phyloP scores from a whole-genome alignment of 1,284 basidiomycete genomes.

The Amylostereum areolatum region DNA sequence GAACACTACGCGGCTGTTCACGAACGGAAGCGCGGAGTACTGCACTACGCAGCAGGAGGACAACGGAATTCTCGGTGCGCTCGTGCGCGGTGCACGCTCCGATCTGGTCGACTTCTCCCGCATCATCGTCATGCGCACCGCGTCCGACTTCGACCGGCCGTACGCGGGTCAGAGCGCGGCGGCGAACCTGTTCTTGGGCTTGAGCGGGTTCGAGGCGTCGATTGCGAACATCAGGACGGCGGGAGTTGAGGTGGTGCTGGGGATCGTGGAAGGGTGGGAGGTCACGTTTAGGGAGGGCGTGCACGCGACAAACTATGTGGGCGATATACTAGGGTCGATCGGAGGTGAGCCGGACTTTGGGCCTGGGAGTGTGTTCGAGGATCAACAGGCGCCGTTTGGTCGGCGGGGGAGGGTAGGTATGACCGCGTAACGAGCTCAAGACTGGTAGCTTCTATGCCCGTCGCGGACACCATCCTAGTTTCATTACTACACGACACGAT shows the following conservation, averaged over 20 bases:
- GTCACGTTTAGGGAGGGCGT: conserved; percentile 20
- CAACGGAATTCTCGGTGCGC: conserved; percentile 39
- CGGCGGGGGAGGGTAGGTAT: no score
- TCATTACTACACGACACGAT: no score
- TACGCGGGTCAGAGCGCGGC: conserved; percentile 19
- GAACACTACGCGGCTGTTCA: conserved; percentile 35
- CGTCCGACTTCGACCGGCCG: conserved; percentile 38
- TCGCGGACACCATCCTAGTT: no score
- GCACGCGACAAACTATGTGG: conserved; percentile 24
- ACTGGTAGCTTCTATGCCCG: no score
- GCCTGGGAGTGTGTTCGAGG: neutral
- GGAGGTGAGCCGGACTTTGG: conserved; percentile 22
- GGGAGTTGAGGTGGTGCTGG: conserved; percentile 24
- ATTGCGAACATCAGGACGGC: conserved; percentile 23
- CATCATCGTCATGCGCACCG: conserved; percentile 39
- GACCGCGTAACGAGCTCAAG: no score
- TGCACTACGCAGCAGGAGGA: conserved; percentile 46
- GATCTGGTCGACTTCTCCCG: conserved; percentile 37
- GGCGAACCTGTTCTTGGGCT: conserved; percentile 17
- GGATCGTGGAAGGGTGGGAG: conserved; percentile 24
- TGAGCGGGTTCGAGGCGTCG: conserved; percentile 18
- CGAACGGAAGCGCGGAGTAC: conserved; percentile 32
- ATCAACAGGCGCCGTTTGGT: no score
- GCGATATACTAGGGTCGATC: conserved; percentile 25
- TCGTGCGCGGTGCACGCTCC: conserved; percentile 33